Evolutionary conservation across 2,329 filamentous ascomycete genomes (phyloP), one percentile per base, ranked within the genome.

Genomic region (Magnaporthiopsis rhizophila): DNA sequence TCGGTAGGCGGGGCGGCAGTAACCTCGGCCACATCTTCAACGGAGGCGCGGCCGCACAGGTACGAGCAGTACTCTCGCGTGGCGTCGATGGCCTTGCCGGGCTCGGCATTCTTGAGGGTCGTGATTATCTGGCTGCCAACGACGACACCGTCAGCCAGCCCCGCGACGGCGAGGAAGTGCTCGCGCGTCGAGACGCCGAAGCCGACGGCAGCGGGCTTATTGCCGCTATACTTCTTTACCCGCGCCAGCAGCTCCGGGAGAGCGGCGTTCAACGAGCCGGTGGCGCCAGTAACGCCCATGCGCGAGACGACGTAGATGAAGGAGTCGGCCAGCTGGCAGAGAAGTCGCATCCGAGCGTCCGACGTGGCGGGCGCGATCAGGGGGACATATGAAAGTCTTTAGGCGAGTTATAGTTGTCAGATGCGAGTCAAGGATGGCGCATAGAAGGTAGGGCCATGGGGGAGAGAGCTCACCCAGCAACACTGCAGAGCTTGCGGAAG

Each of bases 261-360:
- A 65, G 89, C 88, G 59, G 88, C 83, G 76, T 91, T 97, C 72
- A 99, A 79, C 32, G 87, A 87, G 45, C 93, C 93, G 0, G 88
- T 89, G 18, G 92, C 95, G 71, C 95, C 95, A 12, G 95, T 99
- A 65, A 98, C 94, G 71, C 95, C 95, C 89, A 97, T 96, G 71
- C 94, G 86, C 32, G 94, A 98, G 64, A 99, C 95, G 67, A 99
- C 93, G 75, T 99, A 99, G 78, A 99, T 96, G 81, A 98, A 99
- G 3, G 93, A 97, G 78, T 98, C 94, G 73, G 95, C 95, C 68
- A 99, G 94, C 75, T 91, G 88, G 85, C 95, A 99, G 15, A 99
- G 88, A 57, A 97, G 84, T 79, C 91, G 94, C 93, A 99, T 97
- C 72, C 95, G 90, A 68, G 86, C 83, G 71, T 97, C 92, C 8